Conservation (phyloP, 177 flowering plant species). For the Vitis hybrid region DNA sequence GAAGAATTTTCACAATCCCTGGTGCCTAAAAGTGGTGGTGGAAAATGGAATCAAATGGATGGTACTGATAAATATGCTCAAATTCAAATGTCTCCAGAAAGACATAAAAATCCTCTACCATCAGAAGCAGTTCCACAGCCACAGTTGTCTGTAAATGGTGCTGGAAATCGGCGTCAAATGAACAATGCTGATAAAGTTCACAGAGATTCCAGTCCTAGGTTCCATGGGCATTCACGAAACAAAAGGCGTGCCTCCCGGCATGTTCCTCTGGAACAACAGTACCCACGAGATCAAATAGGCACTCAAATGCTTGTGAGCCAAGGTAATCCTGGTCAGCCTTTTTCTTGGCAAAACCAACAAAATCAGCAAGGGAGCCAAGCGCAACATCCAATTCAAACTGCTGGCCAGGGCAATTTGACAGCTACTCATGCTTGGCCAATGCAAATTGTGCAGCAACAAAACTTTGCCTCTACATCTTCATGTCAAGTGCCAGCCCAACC, state of each 20-base stretch:
- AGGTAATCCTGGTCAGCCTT: conserved; percentile 27
- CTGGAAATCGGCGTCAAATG: conserved; percentile 26
- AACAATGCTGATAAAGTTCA: conserved; percentile 19
- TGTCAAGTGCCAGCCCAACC: conserved; percentile 29
- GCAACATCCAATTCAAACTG: conserved; percentile 25
- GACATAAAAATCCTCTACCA: conserved; percentile 19
- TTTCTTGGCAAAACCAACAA: conserved; percentile 19
- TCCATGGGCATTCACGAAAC: conserved; percentile 27
- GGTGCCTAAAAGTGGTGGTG: too few species aligned
- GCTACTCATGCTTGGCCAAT: conserved; percentile 31
- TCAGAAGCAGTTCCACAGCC: conserved; percentile 14
- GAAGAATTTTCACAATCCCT: too few species aligned
- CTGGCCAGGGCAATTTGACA: conserved; percentile 22
- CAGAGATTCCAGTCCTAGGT: conserved; percentile 23
- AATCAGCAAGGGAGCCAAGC: conserved; percentile 28
- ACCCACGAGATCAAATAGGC: conserved; percentile 21
- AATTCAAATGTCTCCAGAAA: conserved; percentile 8
- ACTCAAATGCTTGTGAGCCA: conserved; percentile 23
- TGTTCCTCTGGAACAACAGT: conserved; percentile 25
- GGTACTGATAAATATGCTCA: not conserved
- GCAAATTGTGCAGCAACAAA: conserved; percentile 40
- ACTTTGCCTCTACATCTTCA: conserved; percentile 28
- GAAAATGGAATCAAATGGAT: too few species aligned
- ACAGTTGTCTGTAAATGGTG: conserved; percentile 15
- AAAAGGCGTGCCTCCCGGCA: conserved; percentile 34